phyloP scores from a whole-genome alignment of 2,329 filamentous ascomycete genomes.

The Septoria petroselini region DNA sequence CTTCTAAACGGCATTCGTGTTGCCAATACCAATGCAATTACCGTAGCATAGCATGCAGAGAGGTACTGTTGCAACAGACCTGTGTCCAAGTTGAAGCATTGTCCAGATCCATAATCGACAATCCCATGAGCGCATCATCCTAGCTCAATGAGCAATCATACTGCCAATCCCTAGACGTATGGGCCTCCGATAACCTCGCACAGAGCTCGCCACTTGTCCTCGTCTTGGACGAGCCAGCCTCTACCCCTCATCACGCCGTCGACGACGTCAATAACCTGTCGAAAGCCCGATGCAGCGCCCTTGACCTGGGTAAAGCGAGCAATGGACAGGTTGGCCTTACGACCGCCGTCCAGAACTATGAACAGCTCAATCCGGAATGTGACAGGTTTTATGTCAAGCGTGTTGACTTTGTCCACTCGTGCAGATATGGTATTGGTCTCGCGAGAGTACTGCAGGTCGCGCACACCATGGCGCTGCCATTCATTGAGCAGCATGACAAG shows the following conservation, averaged over 20 bases:
- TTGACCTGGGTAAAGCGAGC: constrained; percentile 84
- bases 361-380: constrained; percentile 83
- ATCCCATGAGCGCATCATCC: no score
- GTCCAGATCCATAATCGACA: no score
- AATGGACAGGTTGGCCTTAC: constrained; percentile 71
- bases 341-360: constrained; percentile 81
- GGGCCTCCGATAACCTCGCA: constrained; percentile 41
- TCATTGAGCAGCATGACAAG: constrained; percentile 70
- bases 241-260: constrained; percentile 64
- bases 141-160: background rate
- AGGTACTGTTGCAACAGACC: no score
- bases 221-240: constrained; percentile 63
- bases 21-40: no score
- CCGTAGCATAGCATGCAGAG: no score
- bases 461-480: constrained; percentile 74
- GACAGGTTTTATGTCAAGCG: constrained; percentile 80
- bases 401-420: constrained; percentile 71
- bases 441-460: constrained; percentile 75
- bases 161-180: constrained; percentile 3
- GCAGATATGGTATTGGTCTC: constrained; percentile 75
- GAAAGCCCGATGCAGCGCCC: constrained; percentile 87
- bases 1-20: no score
- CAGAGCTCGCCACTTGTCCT: constrained; percentile 45
- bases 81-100: no score
- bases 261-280: constrained; percentile 75